phyloP scores from a whole-genome alignment of 306 rosid species.

The Styphnolobium japonicum region DNA sequence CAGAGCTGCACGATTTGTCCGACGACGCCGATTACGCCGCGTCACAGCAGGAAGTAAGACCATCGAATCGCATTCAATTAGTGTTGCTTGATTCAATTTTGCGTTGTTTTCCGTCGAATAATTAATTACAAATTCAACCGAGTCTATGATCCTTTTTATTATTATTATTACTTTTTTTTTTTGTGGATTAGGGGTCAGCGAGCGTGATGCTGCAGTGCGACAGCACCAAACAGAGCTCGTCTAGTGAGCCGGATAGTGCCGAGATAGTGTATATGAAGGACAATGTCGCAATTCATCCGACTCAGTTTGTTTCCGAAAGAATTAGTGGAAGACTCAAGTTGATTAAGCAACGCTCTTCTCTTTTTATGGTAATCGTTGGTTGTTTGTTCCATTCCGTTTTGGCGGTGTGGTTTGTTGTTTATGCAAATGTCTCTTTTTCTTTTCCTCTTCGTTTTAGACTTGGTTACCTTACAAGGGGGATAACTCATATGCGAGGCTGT shows the following conservation, averaged over 20 bases:
- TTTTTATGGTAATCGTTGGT: conserved; percentile 58
- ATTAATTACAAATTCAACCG: conserved; percentile 6
- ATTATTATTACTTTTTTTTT: too few relatives aligned
- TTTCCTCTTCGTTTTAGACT: conserved; percentile 53
- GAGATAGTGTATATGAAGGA: conserved; percentile 75
- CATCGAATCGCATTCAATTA: conserved; percentile 19
- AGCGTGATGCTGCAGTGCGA: conserved; percentile 69
- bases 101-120: not conserved
- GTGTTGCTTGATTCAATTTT: conserved; percentile 25
- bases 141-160: too few relatives aligned
- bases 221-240: conserved; percentile 61
- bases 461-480: conserved; percentile 86
- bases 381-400: not conserved
- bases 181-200: conserved; percentile 55
- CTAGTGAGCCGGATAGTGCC: conserved; percentile 69
- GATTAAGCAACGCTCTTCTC: conserved; percentile 69
- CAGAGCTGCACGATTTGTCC: conserved; percentile 85
- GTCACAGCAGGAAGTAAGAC: conserved; percentile 75
- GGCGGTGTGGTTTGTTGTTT: not conserved
- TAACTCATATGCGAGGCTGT: conserved; percentile 60
- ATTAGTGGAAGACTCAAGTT: conserved; percentile 86
- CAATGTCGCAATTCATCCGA: conserved; percentile 95
- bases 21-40: conserved; percentile 99
- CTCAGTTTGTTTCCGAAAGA: conserved; percentile 78
- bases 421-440: not conserved